phyloP scores from a whole-genome alignment of 306 rosid genomes.

The Cicer arietinum region DNA sequence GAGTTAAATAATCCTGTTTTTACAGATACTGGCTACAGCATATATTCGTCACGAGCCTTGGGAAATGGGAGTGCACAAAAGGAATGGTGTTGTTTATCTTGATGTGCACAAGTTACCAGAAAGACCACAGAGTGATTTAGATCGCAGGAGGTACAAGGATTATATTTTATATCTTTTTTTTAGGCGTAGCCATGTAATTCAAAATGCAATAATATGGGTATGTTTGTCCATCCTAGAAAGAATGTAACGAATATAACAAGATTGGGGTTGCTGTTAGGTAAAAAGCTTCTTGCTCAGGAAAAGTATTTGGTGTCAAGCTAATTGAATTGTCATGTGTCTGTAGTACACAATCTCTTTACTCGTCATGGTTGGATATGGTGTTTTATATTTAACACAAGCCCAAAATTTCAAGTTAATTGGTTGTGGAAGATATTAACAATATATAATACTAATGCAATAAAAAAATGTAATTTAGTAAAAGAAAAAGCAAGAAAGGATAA shows the following conservation, averaged over 20 bases:
- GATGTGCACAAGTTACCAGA: slow-evolving; percentile 96
- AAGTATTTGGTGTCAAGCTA: slow-evolving; percentile 32
- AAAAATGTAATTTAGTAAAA: slow-evolving; percentile 2
- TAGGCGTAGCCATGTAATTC: slow-evolving; percentile 7
- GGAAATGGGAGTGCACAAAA: slow-evolving; percentile 99
- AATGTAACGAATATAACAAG: background rate
- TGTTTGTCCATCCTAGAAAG: slow-evolving; percentile 1
- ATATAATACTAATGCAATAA: background rate
- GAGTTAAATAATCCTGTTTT: slow-evolving; percentile 30
- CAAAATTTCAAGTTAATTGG: slow-evolving; percentile 3
- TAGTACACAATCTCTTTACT: background rate
- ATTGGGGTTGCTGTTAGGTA: background rate
- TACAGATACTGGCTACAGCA: slow-evolving; percentile 88
- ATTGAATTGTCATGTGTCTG: slow-evolving; percentile 1
- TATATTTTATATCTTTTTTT: slow-evolving; percentile 15
- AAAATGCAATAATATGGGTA: slow-evolving; percentile 1
- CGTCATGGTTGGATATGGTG: slow-evolving; percentile 6
- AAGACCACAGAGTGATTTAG: slow-evolving; percentile 83
- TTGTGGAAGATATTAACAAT: background rate
- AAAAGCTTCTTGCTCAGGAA: slow-evolving; percentile 24
- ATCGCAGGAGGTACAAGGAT: slow-evolving; percentile 76
- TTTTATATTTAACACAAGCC: slow-evolving; percentile 11
- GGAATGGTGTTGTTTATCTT: slow-evolving; percentile 95
- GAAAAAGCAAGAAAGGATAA: background rate
- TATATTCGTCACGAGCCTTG: slow-evolving; percentile 90